Evolutionary conservation across 2,329 filamentous ascomycete genomes (phyloP).

Genomic region (Hymenoscyphus linearis): DNA sequence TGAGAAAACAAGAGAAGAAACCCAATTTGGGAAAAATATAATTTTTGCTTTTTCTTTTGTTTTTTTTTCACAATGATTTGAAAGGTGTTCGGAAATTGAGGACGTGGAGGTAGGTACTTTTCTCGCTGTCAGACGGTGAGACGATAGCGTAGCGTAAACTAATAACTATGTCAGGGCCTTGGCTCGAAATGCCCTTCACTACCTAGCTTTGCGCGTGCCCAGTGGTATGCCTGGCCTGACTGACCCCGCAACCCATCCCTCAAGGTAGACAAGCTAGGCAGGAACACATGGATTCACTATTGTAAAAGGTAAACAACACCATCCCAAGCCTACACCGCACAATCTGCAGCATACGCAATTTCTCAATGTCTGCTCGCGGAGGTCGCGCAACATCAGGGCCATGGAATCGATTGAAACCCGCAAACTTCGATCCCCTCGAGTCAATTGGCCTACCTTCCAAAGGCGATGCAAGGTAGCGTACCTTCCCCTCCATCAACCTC

Average conservation of each 20-base stretch:
- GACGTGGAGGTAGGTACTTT: background rate
- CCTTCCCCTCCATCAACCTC: background rate
- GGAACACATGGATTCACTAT: background rate
- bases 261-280: background rate
- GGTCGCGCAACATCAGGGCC: conserved; percentile 44
- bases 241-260: background rate
- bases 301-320: background rate
- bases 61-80: background rate
- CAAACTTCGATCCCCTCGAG: conserved; percentile 71
- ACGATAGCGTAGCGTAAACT: no score
- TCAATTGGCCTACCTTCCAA: conserved; percentile 83
- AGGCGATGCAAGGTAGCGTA: conserved; percentile 70
- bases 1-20: background rate
- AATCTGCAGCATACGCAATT: background rate
- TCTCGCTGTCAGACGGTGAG: background rate
- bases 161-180: conserved; percentile 1
- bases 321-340: background rate
- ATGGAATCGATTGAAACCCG: conserved; percentile 69
- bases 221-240: no score
- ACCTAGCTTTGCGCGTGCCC: background rate
- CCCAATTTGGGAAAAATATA: background rate
- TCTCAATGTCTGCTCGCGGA: conserved; percentile 27
- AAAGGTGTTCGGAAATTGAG: conserved; percentile 3
- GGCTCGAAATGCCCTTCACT: background rate
- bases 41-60: background rate